Base-by-base conservation (phyloP, 2,329 filamentous ascomycete genomes). In the Grosmannia clavigera region DNA sequence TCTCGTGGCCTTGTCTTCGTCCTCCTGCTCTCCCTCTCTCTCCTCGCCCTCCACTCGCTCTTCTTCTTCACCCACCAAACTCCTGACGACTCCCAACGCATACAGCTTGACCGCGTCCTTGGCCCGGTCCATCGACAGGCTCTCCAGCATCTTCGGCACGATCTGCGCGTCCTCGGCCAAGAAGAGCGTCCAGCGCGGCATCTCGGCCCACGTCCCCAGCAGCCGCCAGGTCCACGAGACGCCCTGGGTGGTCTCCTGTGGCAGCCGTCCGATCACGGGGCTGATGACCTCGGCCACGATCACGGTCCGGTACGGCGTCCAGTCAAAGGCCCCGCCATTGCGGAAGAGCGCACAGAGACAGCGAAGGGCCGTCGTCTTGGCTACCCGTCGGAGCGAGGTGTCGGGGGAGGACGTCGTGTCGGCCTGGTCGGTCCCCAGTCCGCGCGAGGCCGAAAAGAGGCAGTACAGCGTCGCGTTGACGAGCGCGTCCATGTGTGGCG, bases 31-130 rank as follows among this genome's bases (percentile, higher is more conserved):
- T 9, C 22, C 35, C 3, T 81, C 78, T 57, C 81, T 82, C 65
- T 77, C 12, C 38, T 4, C 38, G 12, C 38, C 76, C 38, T 4
- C 38, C 38, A 5, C 76, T 1, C 80, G 22, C 22, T 22, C 78
- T 58, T 77, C 75, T 2, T 83, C 80, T 56, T 87, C 74, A 59
- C 78, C 78, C 40, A 90, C 79, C 40, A 92, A 75, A 60, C 84
- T 87, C 52, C 82, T 80, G 53, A 99, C 71, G 51, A 97, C 86
- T 12, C 84, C 80, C 35, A 99, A 76, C 1, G 92, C 83, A 69
- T 90, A 95, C 0, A 88, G 74, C 68, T 92, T 94, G 60, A 99
- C 92, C 60, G 91, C 86, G 63, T 92, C 88, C 70, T 94, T 72
- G 60, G 68, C 67, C 48, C 83, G 92, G 54, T 82, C 78, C 6